Conservation (phyloP, 305 asterid species). For the Solanum aculeatissimum region DNA sequence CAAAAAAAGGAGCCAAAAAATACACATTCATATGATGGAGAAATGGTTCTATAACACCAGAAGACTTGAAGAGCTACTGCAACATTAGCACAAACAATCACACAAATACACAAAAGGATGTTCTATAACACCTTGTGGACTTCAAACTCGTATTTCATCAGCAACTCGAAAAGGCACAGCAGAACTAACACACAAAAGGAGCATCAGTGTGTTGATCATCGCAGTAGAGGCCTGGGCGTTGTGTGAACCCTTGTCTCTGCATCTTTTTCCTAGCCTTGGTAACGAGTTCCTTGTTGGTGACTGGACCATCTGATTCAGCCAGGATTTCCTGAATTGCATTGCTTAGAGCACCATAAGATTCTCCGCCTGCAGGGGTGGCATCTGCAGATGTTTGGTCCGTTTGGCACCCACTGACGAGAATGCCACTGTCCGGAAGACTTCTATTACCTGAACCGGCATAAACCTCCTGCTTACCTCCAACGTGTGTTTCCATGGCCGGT, state of each 20-base stretch:
- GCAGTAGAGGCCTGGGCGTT: constrained; percentile 85
- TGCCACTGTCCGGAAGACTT: constrained; percentile 54
- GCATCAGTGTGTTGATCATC: constrained; percentile 62
- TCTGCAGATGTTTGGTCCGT: constrained; percentile 85
- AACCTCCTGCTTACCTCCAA: constrained; percentile 55
- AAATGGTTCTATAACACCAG: not conserved
- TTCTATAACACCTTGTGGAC: not conserved
- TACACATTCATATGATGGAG: not conserved
- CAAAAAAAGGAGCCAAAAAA: not conserved
- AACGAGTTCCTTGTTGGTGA: constrained; percentile 67
- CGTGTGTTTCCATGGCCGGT: constrained; percentile 64
- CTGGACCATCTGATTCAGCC: constrained; percentile 48
- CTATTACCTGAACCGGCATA: constrained; percentile 59
- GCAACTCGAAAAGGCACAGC: not conserved
- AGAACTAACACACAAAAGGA: constrained; percentile 59
- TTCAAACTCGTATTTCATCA: not conserved
- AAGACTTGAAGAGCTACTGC: not conserved
- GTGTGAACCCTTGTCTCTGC: constrained; percentile 78
- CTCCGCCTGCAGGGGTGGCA: constrained; percentile 59
- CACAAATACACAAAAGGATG: not conserved
- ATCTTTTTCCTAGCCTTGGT: constrained; percentile 53
- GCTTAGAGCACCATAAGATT: constrained; percentile 84
- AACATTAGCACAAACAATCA: not conserved
- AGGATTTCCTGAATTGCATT: constrained; percentile 77
- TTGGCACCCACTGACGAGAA: constrained; percentile 89